Evolutionary conservation across 306 rosid species (phyloP).

Genomic region (Medicago lupulina): DNA sequence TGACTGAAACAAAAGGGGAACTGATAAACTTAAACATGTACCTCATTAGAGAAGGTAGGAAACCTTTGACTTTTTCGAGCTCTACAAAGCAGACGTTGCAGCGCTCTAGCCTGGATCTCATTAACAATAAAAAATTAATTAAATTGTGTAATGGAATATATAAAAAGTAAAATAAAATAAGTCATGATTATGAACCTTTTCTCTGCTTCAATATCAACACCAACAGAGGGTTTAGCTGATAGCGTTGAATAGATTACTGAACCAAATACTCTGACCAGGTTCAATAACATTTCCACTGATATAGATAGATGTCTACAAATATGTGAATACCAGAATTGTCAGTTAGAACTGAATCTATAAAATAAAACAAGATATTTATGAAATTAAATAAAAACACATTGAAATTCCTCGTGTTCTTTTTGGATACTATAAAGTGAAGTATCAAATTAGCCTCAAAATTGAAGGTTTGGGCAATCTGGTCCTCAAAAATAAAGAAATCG

Average conservation of each 20-base stretch:
- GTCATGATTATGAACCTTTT: slow-evolving; percentile 61
- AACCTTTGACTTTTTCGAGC: slow-evolving; percentile 83
- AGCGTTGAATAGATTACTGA: slow-evolving; percentile 83
- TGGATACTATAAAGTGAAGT: background rate
- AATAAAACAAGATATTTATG: background rate
- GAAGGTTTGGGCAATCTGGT: background rate
- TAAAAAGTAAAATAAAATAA: slow-evolving; percentile 21
- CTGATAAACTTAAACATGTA: slow-evolving; percentile 35
- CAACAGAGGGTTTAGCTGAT: slow-evolving; percentile 80
- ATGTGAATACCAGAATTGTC: slow-evolving; percentile 39
- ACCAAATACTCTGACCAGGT: slow-evolving; percentile 86
- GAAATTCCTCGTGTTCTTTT: slow-evolving; percentile 7
- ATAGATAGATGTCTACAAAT: slow-evolving; percentile 70
- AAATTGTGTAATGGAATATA: slow-evolving; percentile 25
- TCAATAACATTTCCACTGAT: slow-evolving; percentile 87
- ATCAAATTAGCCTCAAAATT: background rate
- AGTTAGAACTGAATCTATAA: slow-evolving; percentile 34
- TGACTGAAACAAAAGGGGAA: slow-evolving; percentile 12
- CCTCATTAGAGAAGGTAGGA: slow-evolving; percentile 77
- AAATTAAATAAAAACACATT: background rate
- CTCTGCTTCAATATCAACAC: slow-evolving; percentile 98
- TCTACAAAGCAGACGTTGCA: slow-evolving; percentile 90
- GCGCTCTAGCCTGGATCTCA: slow-evolving; percentile 81
- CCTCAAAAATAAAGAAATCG: background rate
- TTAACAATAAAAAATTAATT: slow-evolving; percentile 25